These are phyloP conservation scores for Saxophila tyrrhenica DNA, from an alignment of 495 filamentous ascomycete species.

Conservation along the genomic window DNA sequence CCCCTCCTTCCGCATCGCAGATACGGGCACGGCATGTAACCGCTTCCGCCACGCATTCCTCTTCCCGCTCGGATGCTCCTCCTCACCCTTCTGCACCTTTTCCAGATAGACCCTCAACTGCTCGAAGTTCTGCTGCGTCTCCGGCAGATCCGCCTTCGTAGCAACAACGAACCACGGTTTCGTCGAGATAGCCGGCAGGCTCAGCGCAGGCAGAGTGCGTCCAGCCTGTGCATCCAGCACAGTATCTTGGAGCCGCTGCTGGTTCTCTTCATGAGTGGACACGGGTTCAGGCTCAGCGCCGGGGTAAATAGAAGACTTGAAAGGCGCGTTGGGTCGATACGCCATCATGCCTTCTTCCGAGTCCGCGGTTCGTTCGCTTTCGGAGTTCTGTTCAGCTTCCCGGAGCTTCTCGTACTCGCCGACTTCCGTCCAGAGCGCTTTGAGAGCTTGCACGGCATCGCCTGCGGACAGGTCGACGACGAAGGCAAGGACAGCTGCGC, in stretches of 20 bases:
- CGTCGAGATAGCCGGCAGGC: conserved; percentile 54
- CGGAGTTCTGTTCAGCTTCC: conserved; percentile 39
- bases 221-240: conserved; percentile 5
- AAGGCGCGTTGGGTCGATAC: conserved; percentile 4
- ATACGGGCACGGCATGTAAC: conserved; percentile 66
- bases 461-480: conserved; percentile 76
- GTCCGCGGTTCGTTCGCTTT: conserved; percentile 35
- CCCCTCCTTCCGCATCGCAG: conserved; percentile 76
- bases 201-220: conserved; percentile 20
- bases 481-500: conserved; percentile 84
- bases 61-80: conserved; percentile 60
- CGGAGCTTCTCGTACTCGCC: conserved; percentile 71
- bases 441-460: conserved; percentile 65
- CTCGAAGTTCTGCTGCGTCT: conserved; percentile 66
- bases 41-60: conserved; percentile 54
- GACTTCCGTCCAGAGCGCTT: conserved; percentile 80
- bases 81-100: conserved; percentile 43
- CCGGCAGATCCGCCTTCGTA: conserved; percentile 79
- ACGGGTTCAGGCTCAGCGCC: conserved; percentile 6
- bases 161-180: conserved; percentile 98
- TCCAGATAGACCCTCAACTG: conserved; percentile 56
- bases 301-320: conserved; percentile 10
- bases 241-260: background rate
- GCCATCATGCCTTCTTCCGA: conserved; percentile 15
- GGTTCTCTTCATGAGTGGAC: too few species aligned